phyloP scores from a whole-genome alignment of 768 basidiomycete species.

The Clavaria fumosa region DNA sequence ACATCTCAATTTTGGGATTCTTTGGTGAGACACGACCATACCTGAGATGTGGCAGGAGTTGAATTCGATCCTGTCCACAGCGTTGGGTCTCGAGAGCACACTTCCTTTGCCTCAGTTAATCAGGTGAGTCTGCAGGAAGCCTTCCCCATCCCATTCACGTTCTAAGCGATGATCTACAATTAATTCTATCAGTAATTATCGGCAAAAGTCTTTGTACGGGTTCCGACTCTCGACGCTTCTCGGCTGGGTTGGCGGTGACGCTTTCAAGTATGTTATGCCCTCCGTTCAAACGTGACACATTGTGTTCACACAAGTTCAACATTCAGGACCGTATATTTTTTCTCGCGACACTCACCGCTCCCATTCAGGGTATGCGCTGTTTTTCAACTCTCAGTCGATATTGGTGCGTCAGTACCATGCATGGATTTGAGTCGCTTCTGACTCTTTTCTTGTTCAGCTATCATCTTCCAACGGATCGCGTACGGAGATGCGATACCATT shows the following conservation, averaged over 20 bases:
- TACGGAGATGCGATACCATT: constrained; percentile 61
- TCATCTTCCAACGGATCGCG: constrained; percentile 54
- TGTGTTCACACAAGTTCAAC: not conserved
- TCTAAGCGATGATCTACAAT: constrained; percentile 4
- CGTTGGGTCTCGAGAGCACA: constrained; percentile 72
- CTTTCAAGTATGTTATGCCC: constrained; percentile 58
- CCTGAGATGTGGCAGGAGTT: no score
- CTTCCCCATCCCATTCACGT: constrained; percentile 3
- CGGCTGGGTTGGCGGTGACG: constrained; percentile 75
- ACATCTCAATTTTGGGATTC: constrained; percentile 54
- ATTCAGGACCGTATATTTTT: constrained; percentile 63
- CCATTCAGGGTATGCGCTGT: constrained; percentile 76
- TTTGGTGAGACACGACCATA: no score
- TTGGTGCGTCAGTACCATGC: constrained; percentile 46
- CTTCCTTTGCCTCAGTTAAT: constrained; percentile 76
- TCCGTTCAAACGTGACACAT: not conserved
- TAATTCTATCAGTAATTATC: constrained; percentile 44
- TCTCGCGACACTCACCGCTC: constrained; percentile 51
- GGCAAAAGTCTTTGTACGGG: constrained; percentile 66
- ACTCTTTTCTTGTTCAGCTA: no score
- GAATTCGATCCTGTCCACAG: no score
- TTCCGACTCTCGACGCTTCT: constrained; percentile 71
- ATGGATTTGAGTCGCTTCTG: no score
- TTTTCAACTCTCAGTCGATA: constrained; percentile 69
- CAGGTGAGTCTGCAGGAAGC: constrained; percentile 39